These are phyloP conservation scores for Hanseniaspora valbyensis DNA, from an alignment of 805 yeast genomes.

Conservation along the genomic window DNA sequence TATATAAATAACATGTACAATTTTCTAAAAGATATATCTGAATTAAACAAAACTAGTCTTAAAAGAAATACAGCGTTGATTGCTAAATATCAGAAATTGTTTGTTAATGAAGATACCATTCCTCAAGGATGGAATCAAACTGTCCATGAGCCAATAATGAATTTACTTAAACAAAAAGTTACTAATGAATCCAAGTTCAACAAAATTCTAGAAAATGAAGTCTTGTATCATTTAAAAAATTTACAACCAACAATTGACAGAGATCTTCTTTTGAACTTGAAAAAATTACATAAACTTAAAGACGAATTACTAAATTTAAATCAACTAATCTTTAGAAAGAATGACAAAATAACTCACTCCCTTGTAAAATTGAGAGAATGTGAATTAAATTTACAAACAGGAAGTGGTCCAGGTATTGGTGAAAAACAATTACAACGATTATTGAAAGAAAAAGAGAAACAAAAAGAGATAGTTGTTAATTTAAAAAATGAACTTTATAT, in stretches of 20 bases:
- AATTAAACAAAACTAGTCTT: constrained; percentile 26
- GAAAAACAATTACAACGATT: constrained; percentile 24
- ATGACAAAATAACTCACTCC: constrained; percentile 24
- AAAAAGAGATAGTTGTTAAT: constrained; percentile 12
- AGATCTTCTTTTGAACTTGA: constrained; percentile 25
- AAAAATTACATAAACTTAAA: constrained; percentile 26
- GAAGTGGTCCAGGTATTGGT: constrained; percentile 21
- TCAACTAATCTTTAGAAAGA: constrained; percentile 25
- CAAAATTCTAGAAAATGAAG: constrained; percentile 19
- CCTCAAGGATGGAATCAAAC: constrained; percentile 23
- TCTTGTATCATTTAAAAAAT: constrained; percentile 22
- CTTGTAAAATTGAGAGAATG: constrained; percentile 24
- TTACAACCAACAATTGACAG: constrained; percentile 10
- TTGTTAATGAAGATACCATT: constrained; percentile 20
- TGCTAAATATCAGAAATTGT: constrained; percentile 22
- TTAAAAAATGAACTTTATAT: constrained; percentile 25
- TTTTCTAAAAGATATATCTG: constrained; percentile 5
- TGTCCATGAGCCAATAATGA: constrained; percentile 17
- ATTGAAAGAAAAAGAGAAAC: constrained; percentile 25
- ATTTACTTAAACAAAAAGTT: constrained; percentile 15
- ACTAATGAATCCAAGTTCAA: constrained; percentile 13
- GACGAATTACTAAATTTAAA: constrained; percentile 24
- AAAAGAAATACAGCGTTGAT: constrained; percentile 28
- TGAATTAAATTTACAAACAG: constrained; percentile 24
- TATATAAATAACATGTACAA: constrained; percentile 2